Conservation (phyloP, 805 yeast genomes). For the Wickerhamiella lipophila region DNA sequence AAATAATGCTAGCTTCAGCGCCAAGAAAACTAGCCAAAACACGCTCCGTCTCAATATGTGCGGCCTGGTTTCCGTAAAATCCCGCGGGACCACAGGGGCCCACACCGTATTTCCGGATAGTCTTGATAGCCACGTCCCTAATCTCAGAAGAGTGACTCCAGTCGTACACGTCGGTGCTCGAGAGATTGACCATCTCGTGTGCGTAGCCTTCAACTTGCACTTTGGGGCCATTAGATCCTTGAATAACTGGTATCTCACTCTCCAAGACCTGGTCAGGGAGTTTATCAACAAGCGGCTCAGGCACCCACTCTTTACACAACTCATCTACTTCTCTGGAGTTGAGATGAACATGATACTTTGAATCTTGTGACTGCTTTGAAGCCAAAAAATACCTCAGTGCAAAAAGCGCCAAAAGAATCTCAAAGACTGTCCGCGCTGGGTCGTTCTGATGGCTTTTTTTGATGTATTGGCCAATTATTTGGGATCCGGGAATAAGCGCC, state of each 20-base stretch:
- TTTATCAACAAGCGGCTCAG: conserved; percentile 63
- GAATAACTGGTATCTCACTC: conserved; percentile 48
- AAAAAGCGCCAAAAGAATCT: conserved; percentile 59
- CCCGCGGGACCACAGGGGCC: conserved; percentile 99
- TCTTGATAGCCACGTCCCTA: conserved; percentile 40
- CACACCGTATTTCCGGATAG: conserved; percentile 67
- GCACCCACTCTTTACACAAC: conserved; percentile 81
- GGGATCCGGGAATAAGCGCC: conserved; percentile 31
- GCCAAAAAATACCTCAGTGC: conserved; percentile 76
- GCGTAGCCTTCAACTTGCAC: conserved; percentile 26
- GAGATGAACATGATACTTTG: conserved; percentile 50
- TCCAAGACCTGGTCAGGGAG: conserved; percentile 52
- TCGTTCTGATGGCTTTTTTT: conserved; percentile 82
- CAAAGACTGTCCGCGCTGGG: conserved; percentile 79
- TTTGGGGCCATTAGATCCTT: conserved; percentile 39
- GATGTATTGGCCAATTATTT: conserved; percentile 45
- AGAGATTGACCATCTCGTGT: conserved; percentile 45
- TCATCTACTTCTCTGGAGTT: conserved; percentile 56
- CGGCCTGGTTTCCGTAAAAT: conserved; percentile 90
- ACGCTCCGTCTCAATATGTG: conserved; percentile 67
- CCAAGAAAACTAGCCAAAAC: conserved; percentile 64
- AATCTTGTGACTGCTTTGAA: conserved; percentile 62
- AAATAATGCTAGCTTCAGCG: conserved; percentile 65
- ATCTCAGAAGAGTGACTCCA: conserved; percentile 40
- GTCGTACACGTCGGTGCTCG: conserved; percentile 60